A percentile compares a stretch with the other conserved stretches of the same genome.
Conservation (phyloP, 441 rosid genomes). For the Gossypium gossypioides region DNA sequence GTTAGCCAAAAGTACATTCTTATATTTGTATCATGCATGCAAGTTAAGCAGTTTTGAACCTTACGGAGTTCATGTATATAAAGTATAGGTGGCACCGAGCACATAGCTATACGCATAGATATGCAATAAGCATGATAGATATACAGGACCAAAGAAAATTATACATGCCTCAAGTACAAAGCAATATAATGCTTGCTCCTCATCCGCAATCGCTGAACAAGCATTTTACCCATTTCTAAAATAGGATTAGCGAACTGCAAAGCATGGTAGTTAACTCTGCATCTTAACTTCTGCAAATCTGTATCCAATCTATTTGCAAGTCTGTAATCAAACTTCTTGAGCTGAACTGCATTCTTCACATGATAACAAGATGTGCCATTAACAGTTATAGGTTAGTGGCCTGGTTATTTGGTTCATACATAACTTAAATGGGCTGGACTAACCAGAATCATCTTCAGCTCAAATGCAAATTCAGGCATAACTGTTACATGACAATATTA, state of each 20-base stretch:
- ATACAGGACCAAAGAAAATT: conserved; percentile 7
- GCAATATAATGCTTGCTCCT: conserved; percentile 75
- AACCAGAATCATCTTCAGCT: not conserved
- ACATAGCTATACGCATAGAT: not conserved
- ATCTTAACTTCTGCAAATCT: conserved; percentile 80
- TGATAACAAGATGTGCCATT: not conserved
- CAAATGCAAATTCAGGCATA: not conserved
- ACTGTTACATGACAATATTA: not conserved
- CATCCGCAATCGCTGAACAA: conserved; percentile 64
- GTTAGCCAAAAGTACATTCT: not conserved
- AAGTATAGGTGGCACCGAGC: not conserved
- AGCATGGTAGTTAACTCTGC: conserved; percentile 87
- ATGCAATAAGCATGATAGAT: not conserved
- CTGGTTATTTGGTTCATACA: not conserved
- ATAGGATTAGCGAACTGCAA: conserved; percentile 75
- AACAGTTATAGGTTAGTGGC: not conserved
- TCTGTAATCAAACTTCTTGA: conserved; percentile 84
- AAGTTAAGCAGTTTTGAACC: not conserved
- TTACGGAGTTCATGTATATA: not conserved
- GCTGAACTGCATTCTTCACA: conserved; percentile 61
- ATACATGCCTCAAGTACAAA: conserved; percentile 72
- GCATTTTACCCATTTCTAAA: conserved; percentile 53
- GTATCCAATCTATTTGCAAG: conserved; percentile 73
- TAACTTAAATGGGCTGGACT: not conserved
- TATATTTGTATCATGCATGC: not conserved